phyloP scores from a whole-genome alignment of 495 filamentous ascomycete genomes.

The Aspergillus sparsus region DNA sequence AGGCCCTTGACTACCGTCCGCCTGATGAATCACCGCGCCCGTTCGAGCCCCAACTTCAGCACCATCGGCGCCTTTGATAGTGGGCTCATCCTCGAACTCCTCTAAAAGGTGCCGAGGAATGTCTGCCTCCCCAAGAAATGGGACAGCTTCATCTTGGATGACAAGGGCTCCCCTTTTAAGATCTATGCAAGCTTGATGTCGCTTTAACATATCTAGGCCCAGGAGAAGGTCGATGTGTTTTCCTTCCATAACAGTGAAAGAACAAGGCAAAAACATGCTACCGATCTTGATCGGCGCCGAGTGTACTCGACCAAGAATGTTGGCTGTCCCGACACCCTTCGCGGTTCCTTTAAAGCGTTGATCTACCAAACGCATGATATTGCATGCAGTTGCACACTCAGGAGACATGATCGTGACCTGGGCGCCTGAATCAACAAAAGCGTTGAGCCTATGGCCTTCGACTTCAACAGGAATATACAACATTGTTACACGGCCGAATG shows the following conservation, averaged over 20 bases:
- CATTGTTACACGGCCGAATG: constrained; percentile 91
- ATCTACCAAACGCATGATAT: constrained; percentile 97
- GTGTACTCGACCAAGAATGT: constrained; percentile 92
- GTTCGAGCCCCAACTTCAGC: constrained; percentile 80
- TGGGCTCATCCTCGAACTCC: constrained; percentile 74
- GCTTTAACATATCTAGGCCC: constrained; percentile 93
- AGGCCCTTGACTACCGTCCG: constrained; percentile 30
- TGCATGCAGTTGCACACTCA: constrained; percentile 81
- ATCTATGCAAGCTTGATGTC: constrained; percentile 91
- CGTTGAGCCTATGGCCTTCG: constrained; percentile 87
- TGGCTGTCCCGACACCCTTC: constrained; percentile 88
- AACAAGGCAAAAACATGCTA: constrained; percentile 80
- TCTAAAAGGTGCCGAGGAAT: constrained; percentile 78
- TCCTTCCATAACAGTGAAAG: constrained; percentile 99
- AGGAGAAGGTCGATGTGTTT: constrained; percentile 95
- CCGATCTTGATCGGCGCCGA: constrained; percentile 93
- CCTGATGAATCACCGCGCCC: constrained; percentile 74
- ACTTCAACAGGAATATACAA: constrained; percentile 96
- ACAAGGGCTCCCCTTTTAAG: constrained; percentile 74
- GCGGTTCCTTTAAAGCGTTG: constrained; percentile 88
- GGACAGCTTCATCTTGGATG: constrained; percentile 83
- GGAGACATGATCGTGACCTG: constrained; percentile 99
- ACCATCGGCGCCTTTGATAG: constrained; percentile 80
- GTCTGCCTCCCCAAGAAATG: constrained; percentile 89
- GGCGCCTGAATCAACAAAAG: constrained; percentile 95